phyloP scores from a whole-genome alignment of 371 early-diverging fungal genomes.

The Mucor irregularis region DNA sequence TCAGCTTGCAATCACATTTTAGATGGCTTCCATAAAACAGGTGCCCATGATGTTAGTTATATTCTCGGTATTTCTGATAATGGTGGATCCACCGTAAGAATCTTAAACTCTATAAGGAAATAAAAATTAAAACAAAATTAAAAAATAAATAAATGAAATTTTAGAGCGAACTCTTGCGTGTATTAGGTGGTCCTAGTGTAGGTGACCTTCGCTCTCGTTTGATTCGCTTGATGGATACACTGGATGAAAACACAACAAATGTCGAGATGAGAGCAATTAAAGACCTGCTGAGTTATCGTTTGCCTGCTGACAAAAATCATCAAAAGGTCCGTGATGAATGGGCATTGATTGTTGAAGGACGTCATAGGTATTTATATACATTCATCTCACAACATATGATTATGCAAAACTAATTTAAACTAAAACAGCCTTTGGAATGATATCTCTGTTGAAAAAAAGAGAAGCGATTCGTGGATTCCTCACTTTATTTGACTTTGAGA shows the following conservation, averaged over 20 bases:
- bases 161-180: slow-evolving; percentile 63
- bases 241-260: slow-evolving; percentile 24
- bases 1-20: slow-evolving; percentile 70
- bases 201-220: slow-evolving; percentile 70
- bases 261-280: slow-evolving; percentile 59
- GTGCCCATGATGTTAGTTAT: slow-evolving; percentile 65
- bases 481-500: slow-evolving; percentile 65
- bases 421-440: slow-evolving; percentile 53
- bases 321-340: slow-evolving; percentile 63
- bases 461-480: slow-evolving; percentile 76
- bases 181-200: slow-evolving; percentile 72
- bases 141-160: not conserved
- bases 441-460: slow-evolving; percentile 60
- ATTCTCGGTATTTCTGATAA: slow-evolving; percentile 76
- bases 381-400: not conserved
- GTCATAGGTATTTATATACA: slow-evolving; percentile 53
- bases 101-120: not conserved
- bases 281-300: slow-evolving; percentile 64
- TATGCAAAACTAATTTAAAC: not conserved
- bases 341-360: slow-evolving; percentile 68
- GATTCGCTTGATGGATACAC: slow-evolving; percentile 58
- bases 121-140: not conserved
- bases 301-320: slow-evolving; percentile 55
- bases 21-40: slow-evolving; percentile 48
- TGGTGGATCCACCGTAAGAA: slow-evolving; percentile 62